These are phyloP conservation scores for Cicer chorassanicum DNA, from an alignment of 306 rosid species.

Conservation along the genomic window DNA sequence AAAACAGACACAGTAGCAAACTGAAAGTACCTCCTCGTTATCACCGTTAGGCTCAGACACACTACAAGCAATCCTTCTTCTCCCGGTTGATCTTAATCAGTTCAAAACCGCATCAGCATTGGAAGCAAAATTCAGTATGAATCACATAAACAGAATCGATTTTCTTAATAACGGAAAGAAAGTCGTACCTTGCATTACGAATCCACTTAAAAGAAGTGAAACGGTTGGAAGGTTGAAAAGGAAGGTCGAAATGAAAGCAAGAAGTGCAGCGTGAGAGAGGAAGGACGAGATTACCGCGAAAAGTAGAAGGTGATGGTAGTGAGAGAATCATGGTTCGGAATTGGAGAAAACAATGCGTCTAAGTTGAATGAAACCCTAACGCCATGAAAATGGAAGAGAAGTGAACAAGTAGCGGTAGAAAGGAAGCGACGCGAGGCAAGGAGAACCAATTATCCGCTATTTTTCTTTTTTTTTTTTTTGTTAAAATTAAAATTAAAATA, in stretches of 20 bases:
- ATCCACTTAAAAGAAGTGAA: conserved; percentile 49
- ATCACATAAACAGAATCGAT: background rate
- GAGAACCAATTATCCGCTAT: conserved; percentile 48
- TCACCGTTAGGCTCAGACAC: conserved; percentile 63
- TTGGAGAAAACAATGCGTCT: conserved; percentile 16
- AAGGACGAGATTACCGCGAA: conserved; percentile 57
- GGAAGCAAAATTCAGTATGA: conserved; percentile 15
- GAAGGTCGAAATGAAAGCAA: conserved; percentile 62
- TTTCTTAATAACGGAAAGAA: background rate
- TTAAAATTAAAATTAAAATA: background rate
- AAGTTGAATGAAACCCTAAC: conserved; percentile 54
- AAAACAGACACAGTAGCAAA: conserved; percentile 15
- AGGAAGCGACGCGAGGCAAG: conserved; percentile 16
- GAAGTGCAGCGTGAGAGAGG: conserved; percentile 66
- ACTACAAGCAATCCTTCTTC: conserved; percentile 65
- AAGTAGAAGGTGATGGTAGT: conserved; percentile 48
- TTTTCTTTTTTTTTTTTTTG: background rate
- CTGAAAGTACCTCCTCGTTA: conserved; percentile 66
- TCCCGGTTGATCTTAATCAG: conserved; percentile 43
- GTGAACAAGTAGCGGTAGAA: background rate
- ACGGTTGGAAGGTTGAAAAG: conserved; percentile 53
- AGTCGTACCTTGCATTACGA: conserved; percentile 54
- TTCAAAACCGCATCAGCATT: conserved; percentile 25
- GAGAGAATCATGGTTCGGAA: conserved; percentile 60
- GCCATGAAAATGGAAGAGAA: conserved; percentile 54